Percentiles rank a stretch among this genome's conserved stretches.
Evolutionary conservation across 768 basidiomycete genomes (phyloP).

Genomic region (Bullera alba): DNA sequence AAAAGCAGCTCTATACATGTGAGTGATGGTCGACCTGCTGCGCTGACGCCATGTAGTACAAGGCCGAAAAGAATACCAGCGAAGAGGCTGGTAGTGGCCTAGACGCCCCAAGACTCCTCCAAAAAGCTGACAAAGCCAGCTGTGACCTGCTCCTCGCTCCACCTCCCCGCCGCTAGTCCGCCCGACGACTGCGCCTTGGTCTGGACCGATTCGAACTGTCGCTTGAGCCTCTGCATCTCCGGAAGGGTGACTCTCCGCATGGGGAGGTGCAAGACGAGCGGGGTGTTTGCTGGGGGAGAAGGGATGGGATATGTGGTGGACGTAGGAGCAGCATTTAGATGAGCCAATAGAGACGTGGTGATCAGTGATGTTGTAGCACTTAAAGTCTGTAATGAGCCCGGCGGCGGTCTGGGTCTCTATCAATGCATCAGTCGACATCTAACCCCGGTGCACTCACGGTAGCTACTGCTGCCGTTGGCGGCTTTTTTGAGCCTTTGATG

Average conservation of each 20-base stretch:
- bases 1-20: too few species aligned
- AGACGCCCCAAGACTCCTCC: constrained; percentile 37
- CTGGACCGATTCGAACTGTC: constrained; percentile 84
- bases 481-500: constrained; percentile 70
- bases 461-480: constrained; percentile 77
- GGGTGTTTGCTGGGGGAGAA: constrained; percentile 46
- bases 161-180: constrained; percentile 36
- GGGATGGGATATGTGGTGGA: constrained; percentile 54
- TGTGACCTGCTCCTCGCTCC: constrained; percentile 41
- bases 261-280: constrained; percentile 58
- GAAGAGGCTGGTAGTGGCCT: neutral
- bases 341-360: constrained; percentile 64
- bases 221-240: constrained; percentile 79
- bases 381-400: constrained; percentile 78
- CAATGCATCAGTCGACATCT: neutral
- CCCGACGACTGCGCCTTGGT: constrained; percentile 58
- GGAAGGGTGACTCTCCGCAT: constrained; percentile 68
- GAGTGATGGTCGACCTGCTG: too few species aligned
- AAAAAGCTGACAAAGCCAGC: constrained; percentile 47
- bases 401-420: constrained; percentile 73
- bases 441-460: constrained; percentile 61
- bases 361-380: constrained; percentile 67
- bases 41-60: neutral
- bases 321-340: constrained; percentile 53
- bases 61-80: neutral